phyloP scores from a whole-genome alignment of 176 grass and related monocot species.

The Musa acuminata region DNA sequence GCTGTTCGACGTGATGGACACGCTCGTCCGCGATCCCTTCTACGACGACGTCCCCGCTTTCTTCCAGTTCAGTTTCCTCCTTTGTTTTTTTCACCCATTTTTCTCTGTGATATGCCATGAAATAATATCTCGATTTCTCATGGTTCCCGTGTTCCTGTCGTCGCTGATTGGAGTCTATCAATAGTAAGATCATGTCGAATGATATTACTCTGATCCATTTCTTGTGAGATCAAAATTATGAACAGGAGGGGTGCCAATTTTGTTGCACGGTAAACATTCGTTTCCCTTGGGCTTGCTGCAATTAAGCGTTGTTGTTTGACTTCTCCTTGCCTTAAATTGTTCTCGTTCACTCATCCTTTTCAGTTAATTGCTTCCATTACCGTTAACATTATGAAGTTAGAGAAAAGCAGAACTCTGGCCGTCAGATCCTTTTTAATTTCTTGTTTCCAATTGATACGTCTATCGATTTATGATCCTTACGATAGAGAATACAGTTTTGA shows the following conservation, averaged over 20 bases:
- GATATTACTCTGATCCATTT: neutral
- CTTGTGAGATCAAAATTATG: neutral
- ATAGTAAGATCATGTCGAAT: neutral
- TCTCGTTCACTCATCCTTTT: too few relatives aligned
- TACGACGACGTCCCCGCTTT: conserved; percentile 78
- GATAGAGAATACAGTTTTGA: too few relatives aligned
- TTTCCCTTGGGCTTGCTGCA: neutral
- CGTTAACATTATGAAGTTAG: too few relatives aligned
- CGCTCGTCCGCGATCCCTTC: conserved; percentile 83
- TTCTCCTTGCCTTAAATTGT: too few relatives aligned
- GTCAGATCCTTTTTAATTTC: too few relatives aligned
- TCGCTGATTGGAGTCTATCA: neutral
- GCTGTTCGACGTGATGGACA: conserved; percentile 95
- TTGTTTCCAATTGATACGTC: too few relatives aligned
- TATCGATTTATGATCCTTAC: too few relatives aligned
- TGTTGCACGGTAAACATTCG: neutral
- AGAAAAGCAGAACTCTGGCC: too few relatives aligned
- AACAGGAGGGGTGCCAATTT: neutral
- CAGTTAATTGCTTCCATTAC: too few relatives aligned
- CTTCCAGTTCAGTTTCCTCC: conserved; percentile 51
- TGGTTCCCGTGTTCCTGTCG: neutral
- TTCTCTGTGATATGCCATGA: neutral
- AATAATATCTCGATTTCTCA: neutral
- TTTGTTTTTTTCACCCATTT: conserved; percentile 1
- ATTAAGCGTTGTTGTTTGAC: too few relatives aligned